Percentiles rank a stretch among this genome's conserved stretches.
phyloP scores from a whole-genome alignment of 2,329 filamentous ascomycete species.

The Pezicula carpinea region DNA sequence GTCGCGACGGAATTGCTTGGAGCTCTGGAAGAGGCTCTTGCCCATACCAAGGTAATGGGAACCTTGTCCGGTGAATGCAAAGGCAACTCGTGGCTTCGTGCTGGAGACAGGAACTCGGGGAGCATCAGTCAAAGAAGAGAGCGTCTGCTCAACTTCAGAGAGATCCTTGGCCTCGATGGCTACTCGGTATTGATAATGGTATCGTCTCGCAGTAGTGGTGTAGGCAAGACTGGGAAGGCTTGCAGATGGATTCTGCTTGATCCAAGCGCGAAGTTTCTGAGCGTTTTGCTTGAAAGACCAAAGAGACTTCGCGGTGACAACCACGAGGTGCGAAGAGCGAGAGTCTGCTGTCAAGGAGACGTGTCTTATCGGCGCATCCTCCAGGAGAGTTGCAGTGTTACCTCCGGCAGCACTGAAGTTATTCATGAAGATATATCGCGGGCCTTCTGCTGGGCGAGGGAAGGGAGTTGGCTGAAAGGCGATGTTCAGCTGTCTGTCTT shows the following conservation, averaged over 20 bases:
- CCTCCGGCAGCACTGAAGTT: conserved; percentile 38
- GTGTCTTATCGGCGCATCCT: conserved; percentile 13
- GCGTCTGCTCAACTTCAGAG: background rate
- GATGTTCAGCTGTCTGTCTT: conserved; percentile 25
- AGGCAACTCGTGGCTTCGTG: conserved; percentile 26
- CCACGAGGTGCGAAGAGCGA: conserved; percentile 36
- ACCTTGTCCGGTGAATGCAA: conserved; percentile 41
- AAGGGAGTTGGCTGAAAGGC: conserved; percentile 14
- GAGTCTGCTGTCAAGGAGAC: conserved; percentile 34
- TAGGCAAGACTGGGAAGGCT: conserved; percentile 25
- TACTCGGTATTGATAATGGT: conserved; percentile 8
- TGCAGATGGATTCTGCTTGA: conserved; percentile 19
- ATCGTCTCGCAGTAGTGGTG: conserved; percentile 19
- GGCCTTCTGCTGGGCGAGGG: conserved; percentile 29
- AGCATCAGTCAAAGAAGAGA: background rate
- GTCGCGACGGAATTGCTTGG: conserved; percentile 28
- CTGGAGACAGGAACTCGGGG: background rate
- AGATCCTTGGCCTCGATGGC: conserved; percentile 31
- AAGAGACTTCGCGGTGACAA: conserved; percentile 40
- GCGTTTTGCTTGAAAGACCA: conserved; percentile 21
- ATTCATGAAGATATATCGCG: conserved; percentile 38
- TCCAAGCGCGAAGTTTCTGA: conserved; percentile 17
- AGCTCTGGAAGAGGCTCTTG: conserved; percentile 26
- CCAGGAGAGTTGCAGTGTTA: conserved; percentile 18
- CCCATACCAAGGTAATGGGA: conserved; percentile 29